Conservation (phyloP, 768 basidiomycete genomes). For the Arthromyces matolae region DNA sequence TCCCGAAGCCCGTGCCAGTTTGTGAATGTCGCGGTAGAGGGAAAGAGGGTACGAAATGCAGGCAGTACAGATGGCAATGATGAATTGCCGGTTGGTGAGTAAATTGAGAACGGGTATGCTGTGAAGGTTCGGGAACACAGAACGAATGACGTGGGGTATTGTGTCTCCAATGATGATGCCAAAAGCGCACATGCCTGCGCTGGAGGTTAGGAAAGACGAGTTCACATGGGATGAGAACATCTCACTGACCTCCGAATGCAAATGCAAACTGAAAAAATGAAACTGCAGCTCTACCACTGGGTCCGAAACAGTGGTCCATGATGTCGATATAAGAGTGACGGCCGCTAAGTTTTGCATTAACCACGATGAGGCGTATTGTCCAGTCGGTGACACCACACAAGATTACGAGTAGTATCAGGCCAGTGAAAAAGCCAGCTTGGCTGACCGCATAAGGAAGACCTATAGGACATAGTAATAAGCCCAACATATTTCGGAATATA, state of each 20-base stretch:
- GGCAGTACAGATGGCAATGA: conserved; percentile 83
- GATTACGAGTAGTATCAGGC: conserved; percentile 74
- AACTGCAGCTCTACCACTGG: conserved; percentile 87
- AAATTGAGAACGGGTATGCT: conserved; percentile 70
- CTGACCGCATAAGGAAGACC: conserved; percentile 92
- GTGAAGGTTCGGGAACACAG: conserved; percentile 68
- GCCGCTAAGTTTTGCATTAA: conserved; percentile 95
- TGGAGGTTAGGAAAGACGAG: conserved; percentile 3
- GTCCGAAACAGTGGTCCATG: conserved; percentile 91
- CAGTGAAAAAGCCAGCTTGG: conserved; percentile 91
- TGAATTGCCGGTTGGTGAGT: conserved; percentile 82
- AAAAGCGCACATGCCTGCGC: conserved; percentile 94
- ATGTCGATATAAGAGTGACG: conserved; percentile 90
- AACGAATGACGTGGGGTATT: conserved; percentile 90
- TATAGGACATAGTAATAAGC: conserved; percentile 27
- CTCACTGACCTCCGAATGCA: conserved; percentile 81
- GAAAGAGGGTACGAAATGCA: conserved; percentile 93
- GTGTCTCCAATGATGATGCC: conserved; percentile 98
- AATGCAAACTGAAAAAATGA: conserved; percentile 98
- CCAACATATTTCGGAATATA: background rate
- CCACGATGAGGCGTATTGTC: conserved; percentile 94
- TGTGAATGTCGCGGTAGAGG: conserved; percentile 96
- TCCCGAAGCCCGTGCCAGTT: conserved; percentile 88
- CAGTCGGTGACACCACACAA: conserved; percentile 90
- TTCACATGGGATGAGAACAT: background rate